phyloP scores from a whole-genome alignment of 306 rosid genomes.

The Inga laurina region DNA sequence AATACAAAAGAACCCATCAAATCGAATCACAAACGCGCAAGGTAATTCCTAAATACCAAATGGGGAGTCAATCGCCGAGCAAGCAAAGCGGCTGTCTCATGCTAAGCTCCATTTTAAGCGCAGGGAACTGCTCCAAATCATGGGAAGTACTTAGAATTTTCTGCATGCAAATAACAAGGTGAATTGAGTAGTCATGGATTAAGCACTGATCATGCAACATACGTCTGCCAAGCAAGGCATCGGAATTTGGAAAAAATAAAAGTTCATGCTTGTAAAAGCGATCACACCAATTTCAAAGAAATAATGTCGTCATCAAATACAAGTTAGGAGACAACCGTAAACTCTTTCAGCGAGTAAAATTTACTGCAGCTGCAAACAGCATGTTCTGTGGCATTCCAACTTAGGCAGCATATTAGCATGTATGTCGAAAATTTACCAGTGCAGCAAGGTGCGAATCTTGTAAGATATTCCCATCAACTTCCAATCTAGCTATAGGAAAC shows the following conservation, averaged over 20 bases:
- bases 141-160: conserved; percentile 74
- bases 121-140: conserved; percentile 80
- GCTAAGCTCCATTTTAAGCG: conserved; percentile 88
- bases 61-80: conserved; percentile 70
- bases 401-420: neutral
- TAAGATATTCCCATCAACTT: conserved; percentile 85
- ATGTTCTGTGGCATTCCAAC: neutral
- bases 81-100: conserved; percentile 93
- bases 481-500: conserved; percentile 93
- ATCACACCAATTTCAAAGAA: neutral
- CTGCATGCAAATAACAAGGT: conserved; percentile 48
- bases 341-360: neutral
- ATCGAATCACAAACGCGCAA: conserved; percentile 10
- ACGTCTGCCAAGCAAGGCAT: neutral
- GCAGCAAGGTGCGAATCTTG: conserved; percentile 93
- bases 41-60: conserved; percentile 8
- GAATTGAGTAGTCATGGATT: neutral
- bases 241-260: conserved; percentile 7
- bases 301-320: conserved; percentile 13
- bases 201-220: neutral
- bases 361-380: neutral
- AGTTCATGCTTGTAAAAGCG: neutral
- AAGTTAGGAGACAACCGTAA: neutral
- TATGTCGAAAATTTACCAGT: conserved; percentile 59
- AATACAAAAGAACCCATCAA: neutral